Evolutionary conservation across 2,329 filamentous ascomycete species (phyloP).

Genomic region (Macroventuria anomochaeta): DNA sequence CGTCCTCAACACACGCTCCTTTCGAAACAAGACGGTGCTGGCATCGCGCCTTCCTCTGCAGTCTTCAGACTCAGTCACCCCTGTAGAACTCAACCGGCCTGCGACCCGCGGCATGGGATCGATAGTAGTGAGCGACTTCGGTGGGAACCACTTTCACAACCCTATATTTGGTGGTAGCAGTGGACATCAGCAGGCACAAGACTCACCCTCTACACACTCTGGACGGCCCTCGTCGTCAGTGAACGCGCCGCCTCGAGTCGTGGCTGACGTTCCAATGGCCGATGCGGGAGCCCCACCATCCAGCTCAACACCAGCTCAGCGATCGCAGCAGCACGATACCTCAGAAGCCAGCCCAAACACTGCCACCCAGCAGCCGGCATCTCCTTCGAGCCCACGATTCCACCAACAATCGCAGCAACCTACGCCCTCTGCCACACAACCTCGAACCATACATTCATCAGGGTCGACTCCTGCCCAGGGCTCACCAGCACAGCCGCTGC

Average conservation of each 20-base stretch:
- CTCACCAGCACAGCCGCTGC: slow-evolving; percentile 35
- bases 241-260: slow-evolving; percentile 35
- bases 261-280: slow-evolving; percentile 49
- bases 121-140: slow-evolving; percentile 70
- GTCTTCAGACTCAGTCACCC: slow-evolving; percentile 2
- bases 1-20: slow-evolving; percentile 23
- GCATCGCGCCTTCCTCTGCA: slow-evolving; percentile 23
- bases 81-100: slow-evolving; percentile 17
- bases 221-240: slow-evolving; percentile 43
- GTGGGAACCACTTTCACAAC: slow-evolving; percentile 75
- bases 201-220: slow-evolving; percentile 44
- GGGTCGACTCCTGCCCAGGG: slow-evolving; percentile 34
- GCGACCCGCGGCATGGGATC: slow-evolving; percentile 63
- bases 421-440: slow-evolving; percentile 32
- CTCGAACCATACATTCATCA: slow-evolving; percentile 36
- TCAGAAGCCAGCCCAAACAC: slow-evolving; percentile 27
- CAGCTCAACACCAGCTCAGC: slow-evolving; percentile 39
- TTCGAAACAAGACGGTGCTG: slow-evolving; percentile 16
- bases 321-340: slow-evolving; percentile 32
- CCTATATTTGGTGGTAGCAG: slow-evolving; percentile 66
- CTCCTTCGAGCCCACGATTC: slow-evolving; percentile 46
- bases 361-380: slow-evolving; percentile 25
- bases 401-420: slow-evolving; percentile 45
- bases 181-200: slow-evolving; percentile 51
- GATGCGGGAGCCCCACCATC: slow-evolving; percentile 44